Evolutionary conservation across 2,329 filamentous ascomycete genomes (phyloP).

Genomic region (Paradendryphiella salina): DNA sequence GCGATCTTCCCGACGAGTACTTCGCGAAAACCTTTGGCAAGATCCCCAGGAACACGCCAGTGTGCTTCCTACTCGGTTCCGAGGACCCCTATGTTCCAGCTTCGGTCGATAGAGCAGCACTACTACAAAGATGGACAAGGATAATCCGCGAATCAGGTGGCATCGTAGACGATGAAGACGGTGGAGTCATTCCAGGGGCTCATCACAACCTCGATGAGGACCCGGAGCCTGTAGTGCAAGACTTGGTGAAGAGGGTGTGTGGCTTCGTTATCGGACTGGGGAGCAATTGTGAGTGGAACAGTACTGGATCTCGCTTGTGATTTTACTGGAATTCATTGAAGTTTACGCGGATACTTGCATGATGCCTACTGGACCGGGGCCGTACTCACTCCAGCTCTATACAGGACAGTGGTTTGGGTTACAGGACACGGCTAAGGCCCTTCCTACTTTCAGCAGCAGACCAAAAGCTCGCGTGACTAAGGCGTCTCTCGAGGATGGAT

Average conservation of each 20-base stretch:
- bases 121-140: slow-evolving; percentile 62
- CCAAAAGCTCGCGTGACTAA: no score
- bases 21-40: slow-evolving; percentile 67
- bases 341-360: neutral
- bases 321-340: neutral
- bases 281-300: slow-evolving; percentile 1
- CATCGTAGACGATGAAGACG: slow-evolving; percentile 53
- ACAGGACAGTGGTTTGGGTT: no score
- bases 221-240: slow-evolving; percentile 52
- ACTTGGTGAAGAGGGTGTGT: slow-evolving; percentile 56
- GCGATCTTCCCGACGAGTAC: slow-evolving; percentile 65
- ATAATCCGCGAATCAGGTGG: slow-evolving; percentile 52
- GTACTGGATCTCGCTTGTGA: slow-evolving; percentile 1
- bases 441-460: no score
- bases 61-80: slow-evolving; percentile 68
- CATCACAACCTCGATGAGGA: slow-evolving; percentile 57
- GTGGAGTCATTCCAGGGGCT: slow-evolving; percentile 55
- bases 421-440: no score
- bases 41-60: slow-evolving; percentile 55
- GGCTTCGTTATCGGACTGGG: slow-evolving; percentile 51
- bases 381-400: neutral
- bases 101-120: slow-evolving; percentile 59
- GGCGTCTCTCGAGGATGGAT: no score
- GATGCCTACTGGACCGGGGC: neutral
- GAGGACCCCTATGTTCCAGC: slow-evolving; percentile 67